phyloP scores from a whole-genome alignment of 495 filamentous ascomycete genomes.

The Collariella sp. region DNA sequence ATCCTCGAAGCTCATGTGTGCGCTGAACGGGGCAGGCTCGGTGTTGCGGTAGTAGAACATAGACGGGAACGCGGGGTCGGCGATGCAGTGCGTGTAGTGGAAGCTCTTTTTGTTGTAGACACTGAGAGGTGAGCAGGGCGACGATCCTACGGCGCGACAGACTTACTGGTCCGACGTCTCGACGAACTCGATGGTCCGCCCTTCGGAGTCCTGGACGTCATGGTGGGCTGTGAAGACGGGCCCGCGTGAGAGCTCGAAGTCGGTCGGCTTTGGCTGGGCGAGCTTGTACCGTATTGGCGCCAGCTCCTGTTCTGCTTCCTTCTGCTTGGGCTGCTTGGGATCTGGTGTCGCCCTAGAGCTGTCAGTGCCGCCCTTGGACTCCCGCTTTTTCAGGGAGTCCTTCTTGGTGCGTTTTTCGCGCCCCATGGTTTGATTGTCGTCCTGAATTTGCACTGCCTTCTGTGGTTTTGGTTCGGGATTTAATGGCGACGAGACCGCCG shows the following conservation, averaged over 20 bases:
- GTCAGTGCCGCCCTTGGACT: constrained; percentile 52
- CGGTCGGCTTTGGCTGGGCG: constrained; percentile 47
- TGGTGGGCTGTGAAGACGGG: constrained; percentile 48
- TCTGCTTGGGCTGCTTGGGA: constrained; percentile 48
- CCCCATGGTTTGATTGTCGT: constrained; percentile 31
- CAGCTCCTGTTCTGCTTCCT: constrained; percentile 36
- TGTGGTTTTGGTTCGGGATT: constrained; percentile 46
- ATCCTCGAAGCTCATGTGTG: constrained; percentile 87
- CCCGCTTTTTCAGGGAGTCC: constrained; percentile 68
- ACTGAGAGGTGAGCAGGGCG: no score
- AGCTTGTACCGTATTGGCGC: constrained; percentile 51
- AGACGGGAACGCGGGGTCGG: constrained; percentile 75
- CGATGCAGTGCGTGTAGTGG: constrained; percentile 83
- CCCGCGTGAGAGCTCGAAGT: constrained; percentile 49
- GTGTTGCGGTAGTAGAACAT: constrained; percentile 85
- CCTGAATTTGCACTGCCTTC: constrained; percentile 27
- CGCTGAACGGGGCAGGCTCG: constrained; percentile 69
- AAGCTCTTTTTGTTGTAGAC: constrained; percentile 87
- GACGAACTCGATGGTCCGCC: constrained; percentile 45
- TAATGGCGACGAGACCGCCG: constrained; percentile 52
- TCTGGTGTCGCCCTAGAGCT: constrained; percentile 48
- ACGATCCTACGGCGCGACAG: no score
- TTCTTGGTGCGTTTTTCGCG: constrained; percentile 53
- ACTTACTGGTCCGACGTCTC: constrained; percentile 59
- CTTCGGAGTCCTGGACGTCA: constrained; percentile 36